These are phyloP conservation scores for Chaetomium sp. DNA, from an alignment of 2,329 filamentous ascomycete species.

Conservation along the genomic window DNA sequence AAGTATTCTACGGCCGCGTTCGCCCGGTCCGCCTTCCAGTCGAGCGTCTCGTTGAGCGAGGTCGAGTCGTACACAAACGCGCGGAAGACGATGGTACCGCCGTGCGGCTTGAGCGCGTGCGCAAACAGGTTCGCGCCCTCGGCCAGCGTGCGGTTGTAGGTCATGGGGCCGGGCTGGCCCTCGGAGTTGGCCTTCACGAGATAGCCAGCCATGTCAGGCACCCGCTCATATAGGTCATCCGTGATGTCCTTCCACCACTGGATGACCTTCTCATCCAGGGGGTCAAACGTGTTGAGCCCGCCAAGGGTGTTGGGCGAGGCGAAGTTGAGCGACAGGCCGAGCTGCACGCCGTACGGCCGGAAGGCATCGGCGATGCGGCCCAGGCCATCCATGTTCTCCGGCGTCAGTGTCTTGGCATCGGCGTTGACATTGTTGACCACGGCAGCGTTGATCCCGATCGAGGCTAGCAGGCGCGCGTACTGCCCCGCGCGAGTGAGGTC, in stretches of 20 bases:
- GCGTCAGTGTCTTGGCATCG: conserved; percentile 49
- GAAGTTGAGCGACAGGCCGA: conserved; percentile 64
- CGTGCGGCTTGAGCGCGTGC: conserved; percentile 47
- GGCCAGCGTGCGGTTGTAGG: conserved; percentile 63
- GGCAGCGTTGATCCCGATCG: conserved; percentile 59
- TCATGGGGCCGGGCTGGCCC: conserved; percentile 62
- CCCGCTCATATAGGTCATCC: conserved; percentile 48
- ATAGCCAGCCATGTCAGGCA: conserved; percentile 64
- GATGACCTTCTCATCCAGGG: conserved; percentile 53
- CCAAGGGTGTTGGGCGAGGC: conserved; percentile 54
- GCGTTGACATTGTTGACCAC: conserved; percentile 70
- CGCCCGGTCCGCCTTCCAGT: conserved; percentile 62
- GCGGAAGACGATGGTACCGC: conserved; percentile 61
- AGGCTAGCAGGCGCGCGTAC: conserved; percentile 61
- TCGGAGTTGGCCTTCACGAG: conserved; percentile 67
- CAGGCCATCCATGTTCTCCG: conserved; percentile 54
- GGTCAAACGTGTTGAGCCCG: conserved; percentile 57
- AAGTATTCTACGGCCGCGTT: conserved; percentile 66
- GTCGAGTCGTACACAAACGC: conserved; percentile 62
- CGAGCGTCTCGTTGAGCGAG: conserved; percentile 41
- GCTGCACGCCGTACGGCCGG: conserved; percentile 59
- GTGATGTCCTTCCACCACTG: conserved; percentile 58
- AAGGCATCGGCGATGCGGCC: conserved; percentile 57
- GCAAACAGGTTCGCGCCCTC: conserved; percentile 66
- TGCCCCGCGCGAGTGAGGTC: conserved; percentile 54